Conservation (phyloP, 2,329 filamentous ascomycete species). For the Clarireedia sp. region DNA sequence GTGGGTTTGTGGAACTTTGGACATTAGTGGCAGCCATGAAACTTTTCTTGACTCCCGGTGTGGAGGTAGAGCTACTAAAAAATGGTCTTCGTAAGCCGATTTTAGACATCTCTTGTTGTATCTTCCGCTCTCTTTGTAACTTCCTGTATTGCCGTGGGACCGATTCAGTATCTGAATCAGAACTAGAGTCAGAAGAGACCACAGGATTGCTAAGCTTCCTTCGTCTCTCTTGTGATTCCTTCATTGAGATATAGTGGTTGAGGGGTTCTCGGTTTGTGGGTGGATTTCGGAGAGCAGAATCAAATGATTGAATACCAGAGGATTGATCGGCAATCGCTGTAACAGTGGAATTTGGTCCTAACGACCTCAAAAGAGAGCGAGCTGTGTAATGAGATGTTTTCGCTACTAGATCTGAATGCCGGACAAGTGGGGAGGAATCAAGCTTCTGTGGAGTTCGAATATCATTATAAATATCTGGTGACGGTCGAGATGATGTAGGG, state of each 20-base stretch:
- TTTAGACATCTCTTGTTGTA: not conserved
- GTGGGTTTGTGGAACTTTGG: not conserved
- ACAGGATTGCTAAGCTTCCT: not conserved
- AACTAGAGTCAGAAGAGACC: conserved; percentile 9
- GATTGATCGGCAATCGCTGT: not conserved
- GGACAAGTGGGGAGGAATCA: conserved; percentile 21
- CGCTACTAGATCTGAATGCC: not conserved
- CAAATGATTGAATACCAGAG: conserved; percentile 14
- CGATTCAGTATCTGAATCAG: conserved; percentile 21
- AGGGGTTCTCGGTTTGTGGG: conserved; percentile 15
- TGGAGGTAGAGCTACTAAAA: not conserved
- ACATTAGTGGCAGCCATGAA: not conserved
- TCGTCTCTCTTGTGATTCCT: conserved; percentile 26
- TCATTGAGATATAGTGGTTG: conserved; percentile 21
- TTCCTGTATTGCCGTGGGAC: not conserved
- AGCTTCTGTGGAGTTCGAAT: conserved; percentile 18
- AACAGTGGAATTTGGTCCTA: conserved; percentile 7
- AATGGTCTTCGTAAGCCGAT: not conserved
- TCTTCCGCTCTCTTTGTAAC: not conserved
- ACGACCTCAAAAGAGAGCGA: conserved; percentile 12
- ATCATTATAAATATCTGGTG: conserved; percentile 22
- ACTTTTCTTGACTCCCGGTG: not conserved
- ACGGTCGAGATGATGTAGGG: conserved; percentile 26
- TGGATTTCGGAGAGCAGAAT: conserved; percentile 7
- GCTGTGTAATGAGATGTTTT: conserved; percentile 14